A percentile compares a stretch with the other conserved stretches of the same genome.
Conservation (phyloP, 805 yeast species). For the Saccharomycopsis oosterbeekiorum region DNA sequence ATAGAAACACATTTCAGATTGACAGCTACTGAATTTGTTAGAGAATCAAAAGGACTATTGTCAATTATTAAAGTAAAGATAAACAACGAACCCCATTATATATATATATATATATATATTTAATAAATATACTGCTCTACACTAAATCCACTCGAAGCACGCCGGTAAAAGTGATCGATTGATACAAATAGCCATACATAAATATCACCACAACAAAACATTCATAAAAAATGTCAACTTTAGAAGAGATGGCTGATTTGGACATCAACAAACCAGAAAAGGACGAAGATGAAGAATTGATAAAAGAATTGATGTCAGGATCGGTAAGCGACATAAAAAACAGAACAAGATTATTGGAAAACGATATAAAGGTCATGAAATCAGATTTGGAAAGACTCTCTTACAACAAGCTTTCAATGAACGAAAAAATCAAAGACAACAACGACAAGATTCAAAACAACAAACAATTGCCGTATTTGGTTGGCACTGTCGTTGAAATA, state of each 20-base stretch:
- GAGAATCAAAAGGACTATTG: no score
- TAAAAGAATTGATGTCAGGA: constrained; percentile 68
- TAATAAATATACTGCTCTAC: no score
- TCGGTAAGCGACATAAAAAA: constrained; percentile 77
- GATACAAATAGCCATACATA: not conserved
- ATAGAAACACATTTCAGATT: no score
- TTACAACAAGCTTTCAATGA: constrained; percentile 90
- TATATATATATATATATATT: no score
- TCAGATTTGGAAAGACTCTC: constrained; percentile 83
- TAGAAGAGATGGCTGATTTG: constrained; percentile 66
- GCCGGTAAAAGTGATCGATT: no score
- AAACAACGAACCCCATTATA: no score
- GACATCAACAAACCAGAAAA: constrained; percentile 24
- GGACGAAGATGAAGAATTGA: constrained; percentile 48
- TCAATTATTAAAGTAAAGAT: no score
- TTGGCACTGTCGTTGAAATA: constrained; percentile 92
- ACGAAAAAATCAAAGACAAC: constrained; percentile 89
- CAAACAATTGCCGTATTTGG: constrained; percentile 90
- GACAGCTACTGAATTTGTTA: no score
- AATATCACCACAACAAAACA: not conserved
- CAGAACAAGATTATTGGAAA: constrained; percentile 80
- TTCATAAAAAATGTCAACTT: constrained; percentile 56
- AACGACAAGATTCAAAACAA: constrained; percentile 93
- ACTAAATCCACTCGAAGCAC: no score
- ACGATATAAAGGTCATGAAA: constrained; percentile 90